Evolutionary conservation across 1,284 basidiomycete genomes (phyloP).

Genomic region (Melampsora larici-populina): DNA sequence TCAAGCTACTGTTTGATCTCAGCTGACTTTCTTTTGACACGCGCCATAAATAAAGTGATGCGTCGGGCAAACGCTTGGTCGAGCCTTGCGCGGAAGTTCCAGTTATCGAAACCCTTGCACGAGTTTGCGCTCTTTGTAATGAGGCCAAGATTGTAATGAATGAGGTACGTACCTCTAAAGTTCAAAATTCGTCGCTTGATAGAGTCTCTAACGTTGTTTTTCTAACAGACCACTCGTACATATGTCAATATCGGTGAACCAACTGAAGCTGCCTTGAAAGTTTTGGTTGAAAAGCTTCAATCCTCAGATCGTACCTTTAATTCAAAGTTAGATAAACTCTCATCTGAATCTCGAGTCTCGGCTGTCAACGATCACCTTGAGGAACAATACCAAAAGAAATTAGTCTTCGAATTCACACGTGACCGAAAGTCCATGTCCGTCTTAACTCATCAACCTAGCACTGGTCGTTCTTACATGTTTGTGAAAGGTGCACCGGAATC

Average conservation of each 20-base stretch:
- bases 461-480: constrained; percentile 63
- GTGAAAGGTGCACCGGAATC: constrained; percentile 96
- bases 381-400: constrained; percentile 67
- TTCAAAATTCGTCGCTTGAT: background rate
- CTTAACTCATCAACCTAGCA: constrained; percentile 64
- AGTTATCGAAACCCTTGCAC: constrained; percentile 61
- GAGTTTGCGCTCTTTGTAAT: constrained; percentile 87
- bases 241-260: constrained; percentile 91
- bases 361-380: constrained; percentile 77
- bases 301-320: constrained; percentile 57
- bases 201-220: constrained; percentile 32
- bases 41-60: constrained; percentile 2
- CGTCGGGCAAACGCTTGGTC: constrained; percentile 15
- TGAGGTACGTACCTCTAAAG: constrained; percentile 58
- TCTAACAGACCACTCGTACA: constrained; percentile 66
- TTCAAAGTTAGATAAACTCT: constrained; percentile 61
- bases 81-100: constrained; percentile 39
- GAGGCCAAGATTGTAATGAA: constrained; percentile 86
- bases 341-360: constrained; percentile 66
- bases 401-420: constrained; percentile 95
- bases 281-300: constrained; percentile 79
- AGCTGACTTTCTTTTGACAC: background rate
- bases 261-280: constrained; percentile 89
- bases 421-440: constrained; percentile 99
- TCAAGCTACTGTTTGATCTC: background rate